phyloP scores from a whole-genome alignment of 192 early-diverging fungal species.

The Lunasporangiospora selenospora region DNA sequence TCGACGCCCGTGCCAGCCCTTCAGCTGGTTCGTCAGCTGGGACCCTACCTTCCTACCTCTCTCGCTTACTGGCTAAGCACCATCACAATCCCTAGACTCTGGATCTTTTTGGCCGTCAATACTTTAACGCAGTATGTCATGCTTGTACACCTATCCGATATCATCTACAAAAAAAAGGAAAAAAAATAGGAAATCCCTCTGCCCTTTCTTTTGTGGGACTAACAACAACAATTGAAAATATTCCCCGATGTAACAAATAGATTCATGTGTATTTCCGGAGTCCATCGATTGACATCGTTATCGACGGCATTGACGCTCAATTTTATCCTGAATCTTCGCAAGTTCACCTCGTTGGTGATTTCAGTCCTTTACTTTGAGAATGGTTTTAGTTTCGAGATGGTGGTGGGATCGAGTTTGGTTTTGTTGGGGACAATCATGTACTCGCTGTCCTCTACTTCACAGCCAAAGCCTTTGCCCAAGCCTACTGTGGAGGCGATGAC shows the following conservation, averaged over 20 bases:
- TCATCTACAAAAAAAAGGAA: too few relatives aligned
- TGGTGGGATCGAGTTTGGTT: conserved; percentile 75
- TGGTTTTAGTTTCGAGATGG: conserved; percentile 67
- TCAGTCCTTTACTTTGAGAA: conserved; percentile 85
- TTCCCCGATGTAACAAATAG: too few relatives aligned
- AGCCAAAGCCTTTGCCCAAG: too few relatives aligned
- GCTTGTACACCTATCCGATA: too few relatives aligned
- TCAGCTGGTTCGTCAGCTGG: conserved; percentile 27
- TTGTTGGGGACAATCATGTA: conserved; percentile 85
- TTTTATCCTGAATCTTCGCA: conserved; percentile 85
- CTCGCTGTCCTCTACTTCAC: conserved; percentile 40
- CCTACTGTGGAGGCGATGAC: too few relatives aligned
- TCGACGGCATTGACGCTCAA: conserved; percentile 85
- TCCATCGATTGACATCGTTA: conserved; percentile 80
- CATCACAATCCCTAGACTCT: conserved; percentile 65
- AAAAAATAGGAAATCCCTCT: background rate
- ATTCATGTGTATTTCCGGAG: conserved; percentile 88
- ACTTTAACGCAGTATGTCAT: conserved; percentile 83
- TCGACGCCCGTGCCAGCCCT: conserved; percentile 54
- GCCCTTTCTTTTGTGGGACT: background rate
- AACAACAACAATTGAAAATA: too few relatives aligned
- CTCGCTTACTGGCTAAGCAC: conserved; percentile 38
- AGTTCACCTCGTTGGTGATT: conserved; percentile 82
- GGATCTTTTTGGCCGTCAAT: conserved; percentile 76
- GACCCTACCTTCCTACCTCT: conserved; percentile 18